phyloP scores from a whole-genome alignment of 2,329 filamentous ascomycete species.

The Aspergillus neotritici region DNA sequence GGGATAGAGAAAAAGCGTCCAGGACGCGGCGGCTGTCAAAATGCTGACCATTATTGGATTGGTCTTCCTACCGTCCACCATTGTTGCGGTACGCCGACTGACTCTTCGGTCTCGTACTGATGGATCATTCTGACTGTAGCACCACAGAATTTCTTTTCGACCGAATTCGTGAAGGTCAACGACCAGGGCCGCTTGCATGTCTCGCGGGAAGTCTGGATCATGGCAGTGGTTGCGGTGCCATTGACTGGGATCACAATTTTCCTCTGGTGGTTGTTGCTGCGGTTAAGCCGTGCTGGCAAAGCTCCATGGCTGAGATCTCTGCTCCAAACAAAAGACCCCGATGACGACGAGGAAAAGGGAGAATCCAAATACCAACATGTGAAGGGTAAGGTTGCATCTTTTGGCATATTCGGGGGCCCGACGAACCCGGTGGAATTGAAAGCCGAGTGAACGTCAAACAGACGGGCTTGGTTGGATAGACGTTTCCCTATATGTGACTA shows the following conservation, averaged over 20 bases:
- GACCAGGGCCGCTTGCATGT: constrained; percentile 7
- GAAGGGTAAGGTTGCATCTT: too few relatives aligned
- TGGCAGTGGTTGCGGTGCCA: constrained; percentile 7
- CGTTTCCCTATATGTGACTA: too few relatives aligned
- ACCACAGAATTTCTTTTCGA: constrained; percentile 13
- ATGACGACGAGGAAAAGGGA: too few relatives aligned
- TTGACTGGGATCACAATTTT: constrained; percentile 7
- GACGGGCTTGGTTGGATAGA: too few relatives aligned
- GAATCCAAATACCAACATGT: too few relatives aligned
- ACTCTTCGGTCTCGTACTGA: neutral
- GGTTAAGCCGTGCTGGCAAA: neutral
- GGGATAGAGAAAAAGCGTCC: constrained; percentile 3
- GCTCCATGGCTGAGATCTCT: neutral
- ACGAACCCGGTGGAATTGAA: too few relatives aligned
- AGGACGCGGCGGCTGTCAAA: constrained; percentile 11
- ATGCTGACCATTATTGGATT: constrained; percentile 10
- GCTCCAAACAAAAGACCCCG: neutral
- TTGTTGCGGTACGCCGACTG: constrained; percentile 9
- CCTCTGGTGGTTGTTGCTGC: constrained; percentile 7
- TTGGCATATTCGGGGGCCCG: too few relatives aligned
- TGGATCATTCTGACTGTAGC: neutral
- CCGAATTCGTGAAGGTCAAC: constrained; percentile 8
- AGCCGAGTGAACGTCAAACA: too few relatives aligned
- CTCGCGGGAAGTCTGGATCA: constrained; percentile 9
- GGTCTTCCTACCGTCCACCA: constrained; percentile 9